Percentiles rank a stretch among this genome's conserved stretches.
Evolutionary conservation across 2,329 filamentous ascomycete species (phyloP).

Genomic region (Cordyceps fumosorosea): DNA sequence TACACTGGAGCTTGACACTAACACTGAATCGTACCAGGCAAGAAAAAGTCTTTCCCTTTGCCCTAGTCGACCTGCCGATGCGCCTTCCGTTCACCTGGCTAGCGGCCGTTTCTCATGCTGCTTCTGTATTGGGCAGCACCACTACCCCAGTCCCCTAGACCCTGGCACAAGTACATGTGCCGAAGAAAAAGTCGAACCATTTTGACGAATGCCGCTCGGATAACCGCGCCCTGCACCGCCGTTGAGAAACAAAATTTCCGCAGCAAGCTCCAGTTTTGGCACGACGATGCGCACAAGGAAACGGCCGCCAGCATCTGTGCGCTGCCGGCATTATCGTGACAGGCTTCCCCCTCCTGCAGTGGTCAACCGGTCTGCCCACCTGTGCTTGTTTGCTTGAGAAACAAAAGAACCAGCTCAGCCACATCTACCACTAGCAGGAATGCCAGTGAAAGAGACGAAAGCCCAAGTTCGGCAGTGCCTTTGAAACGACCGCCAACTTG

Average conservation of each 20-base stretch:
- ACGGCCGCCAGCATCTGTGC: slow-evolving; percentile 7
- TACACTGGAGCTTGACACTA: not conserved
- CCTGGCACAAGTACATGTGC: not conserved
- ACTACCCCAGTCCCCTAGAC: not conserved
- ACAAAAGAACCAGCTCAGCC: not conserved
- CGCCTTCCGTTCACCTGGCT: not conserved
- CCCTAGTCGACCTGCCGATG: not conserved
- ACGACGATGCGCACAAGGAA: not conserved
- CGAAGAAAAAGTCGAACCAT: slow-evolving; percentile 4
- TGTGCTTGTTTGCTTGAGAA: not conserved
- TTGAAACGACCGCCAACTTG: not conserved
- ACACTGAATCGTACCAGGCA: not conserved
- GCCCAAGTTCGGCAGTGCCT: not conserved
- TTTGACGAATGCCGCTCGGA: slow-evolving; percentile 2
- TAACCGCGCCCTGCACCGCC: slow-evolving; percentile 1
- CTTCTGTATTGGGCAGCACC: not conserved
- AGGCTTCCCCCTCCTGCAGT: not conserved
- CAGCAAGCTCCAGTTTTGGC: not conserved
- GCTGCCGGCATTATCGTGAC: slow-evolving; percentile 8
- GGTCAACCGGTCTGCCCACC: not conserved
- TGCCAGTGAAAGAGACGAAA: not conserved
- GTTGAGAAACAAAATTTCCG: slow-evolving; percentile 3
- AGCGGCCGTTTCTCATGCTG: not conserved
- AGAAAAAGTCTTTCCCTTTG: not conserved
- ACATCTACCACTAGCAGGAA: not conserved